Conservation (phyloP, 176 grass and related monocot species). For the Rhipidocladum racemiflorum region DNA sequence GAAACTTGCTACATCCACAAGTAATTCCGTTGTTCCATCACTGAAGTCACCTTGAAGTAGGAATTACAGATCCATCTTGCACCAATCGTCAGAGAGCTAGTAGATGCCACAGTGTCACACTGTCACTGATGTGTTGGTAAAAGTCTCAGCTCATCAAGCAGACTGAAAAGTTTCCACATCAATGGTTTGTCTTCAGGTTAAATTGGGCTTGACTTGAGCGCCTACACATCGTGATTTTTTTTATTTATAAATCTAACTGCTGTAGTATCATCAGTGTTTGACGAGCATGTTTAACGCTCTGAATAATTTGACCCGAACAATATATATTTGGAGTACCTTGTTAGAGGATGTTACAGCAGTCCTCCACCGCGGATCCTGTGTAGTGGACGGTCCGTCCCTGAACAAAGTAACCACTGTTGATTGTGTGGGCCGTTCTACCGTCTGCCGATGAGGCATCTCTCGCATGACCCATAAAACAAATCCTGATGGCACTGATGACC, state of each 20-base stretch:
- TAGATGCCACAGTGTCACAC: conserved; percentile 12
- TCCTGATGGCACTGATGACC: conserved; percentile 80
- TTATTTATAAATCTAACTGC: not conserved
- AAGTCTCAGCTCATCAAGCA: conserved; percentile 27
- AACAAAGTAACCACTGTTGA: conserved; percentile 70
- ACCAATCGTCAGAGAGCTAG: conserved; percentile 13
- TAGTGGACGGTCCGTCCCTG: conserved; percentile 53
- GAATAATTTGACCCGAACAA: conserved; percentile 15
- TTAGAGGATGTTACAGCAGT: conserved; percentile 83
- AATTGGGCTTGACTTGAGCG: conserved; percentile 78
- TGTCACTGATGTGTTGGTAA: conserved; percentile 1
- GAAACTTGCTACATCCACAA: conserved; percentile 26
- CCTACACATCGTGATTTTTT: conserved; percentile 38
- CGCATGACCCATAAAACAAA: conserved; percentile 97
- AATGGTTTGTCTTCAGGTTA: conserved; percentile 41
- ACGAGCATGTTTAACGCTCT: conserved; percentile 9
- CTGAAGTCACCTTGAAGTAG: conserved; percentile 8
- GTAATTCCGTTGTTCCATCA: not conserved
- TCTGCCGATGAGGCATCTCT: conserved; percentile 77
- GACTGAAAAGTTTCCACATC: not conserved
- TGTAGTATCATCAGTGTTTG: conserved; percentile 21
- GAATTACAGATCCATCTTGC: conserved; percentile 22
- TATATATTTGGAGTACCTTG: conserved; percentile 56
- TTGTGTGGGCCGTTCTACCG: conserved; percentile 42
- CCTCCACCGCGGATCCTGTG: conserved; percentile 82